Evolutionary conservation across 768 basidiomycete genomes (phyloP).

Genomic region (Lentinula sp.): DNA sequence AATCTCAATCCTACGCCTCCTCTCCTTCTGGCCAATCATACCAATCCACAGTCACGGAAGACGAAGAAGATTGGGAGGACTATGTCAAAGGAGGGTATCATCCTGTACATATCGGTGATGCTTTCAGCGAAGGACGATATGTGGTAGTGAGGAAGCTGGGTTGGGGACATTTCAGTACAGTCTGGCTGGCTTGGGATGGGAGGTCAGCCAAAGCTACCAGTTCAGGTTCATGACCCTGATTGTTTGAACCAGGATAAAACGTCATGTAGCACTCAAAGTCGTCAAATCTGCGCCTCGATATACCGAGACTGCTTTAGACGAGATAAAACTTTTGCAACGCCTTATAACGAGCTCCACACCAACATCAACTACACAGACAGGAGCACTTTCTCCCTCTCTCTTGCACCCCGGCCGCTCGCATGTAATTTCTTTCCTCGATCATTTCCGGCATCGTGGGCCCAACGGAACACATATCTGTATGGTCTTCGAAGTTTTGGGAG

Average conservation of each 20-base stretch:
- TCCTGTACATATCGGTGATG: slow-evolving; percentile 92
- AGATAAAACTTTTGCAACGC: slow-evolving; percentile 96
- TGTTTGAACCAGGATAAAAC: slow-evolving; percentile 60
- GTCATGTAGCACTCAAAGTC: slow-evolving; percentile 98
- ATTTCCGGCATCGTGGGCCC: slow-evolving; percentile 94
- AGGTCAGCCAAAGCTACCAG: slow-evolving; percentile 41
- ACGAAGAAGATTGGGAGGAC: slow-evolving; percentile 93
- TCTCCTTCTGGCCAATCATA: slow-evolving; percentile 46
- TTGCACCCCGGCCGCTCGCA: slow-evolving; percentile 88
- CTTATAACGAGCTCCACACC: slow-evolving; percentile 81
- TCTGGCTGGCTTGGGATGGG: slow-evolving; percentile 82
- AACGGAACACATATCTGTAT: slow-evolving; percentile 98
- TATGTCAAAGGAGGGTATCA: slow-evolving; percentile 78
- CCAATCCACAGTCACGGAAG: slow-evolving; percentile 75
- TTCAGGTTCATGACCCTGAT: slow-evolving; percentile 6
- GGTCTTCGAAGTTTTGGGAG: slow-evolving; percentile 98
- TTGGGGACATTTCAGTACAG: slow-evolving; percentile 93
- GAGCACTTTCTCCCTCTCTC: slow-evolving; percentile 45
- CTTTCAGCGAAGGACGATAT: slow-evolving; percentile 84
- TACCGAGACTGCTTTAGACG: slow-evolving; percentile 97
- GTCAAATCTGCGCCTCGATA: slow-evolving; percentile 97
- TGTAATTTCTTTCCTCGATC: slow-evolving; percentile 96
- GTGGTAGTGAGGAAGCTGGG: slow-evolving; percentile 91
- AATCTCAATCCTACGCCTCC: slow-evolving; percentile 22
- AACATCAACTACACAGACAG: slow-evolving; percentile 36